Base-by-base conservation (phyloP, 140 eudicot genomes). In the Ambrosia hybrid region DNA sequence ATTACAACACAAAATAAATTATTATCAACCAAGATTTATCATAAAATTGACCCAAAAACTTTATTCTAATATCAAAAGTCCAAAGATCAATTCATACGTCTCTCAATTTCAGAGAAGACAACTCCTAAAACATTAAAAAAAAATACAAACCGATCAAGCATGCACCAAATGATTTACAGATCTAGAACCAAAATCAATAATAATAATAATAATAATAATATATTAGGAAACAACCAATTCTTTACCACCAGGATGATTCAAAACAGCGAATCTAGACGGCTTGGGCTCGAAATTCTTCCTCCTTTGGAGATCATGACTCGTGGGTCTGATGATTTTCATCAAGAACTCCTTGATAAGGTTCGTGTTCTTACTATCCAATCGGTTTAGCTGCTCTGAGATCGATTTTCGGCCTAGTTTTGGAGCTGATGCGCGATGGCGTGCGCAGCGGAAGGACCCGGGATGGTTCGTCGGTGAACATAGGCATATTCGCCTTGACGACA, bases 361-460 rank as follows among this genome's bases (percentile, higher is more conserved):
- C 37, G 83, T 67, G 72, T 84, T 84, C 38, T 81, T 73, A 16
- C 33, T 33, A 26, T 62, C 76, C 79, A 79, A 60, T 61, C 62
- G 77, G 43, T 64, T 71, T 15, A 71, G 49, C 56, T 45, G 60
- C 15, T 71, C 79, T 9, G 76, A 15, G 62, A 72, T 66, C 53
- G 55, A 52, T 70, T 76, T 62, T 30, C 75, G 30, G 16, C 74
- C 68, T 48, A 66, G 71, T 39, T 65, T 77, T 1, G 74, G 71
- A 0, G 51, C 41, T 2, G 82, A 58, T 2, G 67, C 57, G 38
- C 84, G 81, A 55, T 83, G 88, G 30, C 71, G 84, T n/a, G 82
- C 74, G 77, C 88, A 83, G 33, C 87, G 85, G 82, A 83, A 83
- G 17, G 88, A 83, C 1, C 85, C 88, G 3, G 88, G 88, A 58